These are phyloP conservation scores for Phaeolepiota aurea DNA, from an alignment of 768 basidiomycete species.

Conservation along the genomic window DNA sequence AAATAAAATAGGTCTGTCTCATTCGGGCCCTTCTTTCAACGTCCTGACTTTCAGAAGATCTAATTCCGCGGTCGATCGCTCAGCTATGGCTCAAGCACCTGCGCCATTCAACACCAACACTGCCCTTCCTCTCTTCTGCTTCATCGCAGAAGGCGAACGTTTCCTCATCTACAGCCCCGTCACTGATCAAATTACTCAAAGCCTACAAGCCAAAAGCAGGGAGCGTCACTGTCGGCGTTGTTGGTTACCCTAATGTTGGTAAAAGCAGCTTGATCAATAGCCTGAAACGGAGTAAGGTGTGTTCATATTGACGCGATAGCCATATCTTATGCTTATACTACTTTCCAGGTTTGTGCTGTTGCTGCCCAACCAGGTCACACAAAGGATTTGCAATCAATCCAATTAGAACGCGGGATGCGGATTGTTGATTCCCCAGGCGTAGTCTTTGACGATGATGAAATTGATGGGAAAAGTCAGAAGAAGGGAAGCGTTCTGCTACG, in stretches of 20 bases:
- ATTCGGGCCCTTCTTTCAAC: not conserved
- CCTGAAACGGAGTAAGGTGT: slow-evolving; percentile 73
- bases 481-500: slow-evolving; percentile 67
- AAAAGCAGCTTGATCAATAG: slow-evolving; percentile 95
- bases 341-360: slow-evolving; percentile 73
- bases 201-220: slow-evolving; percentile 68
- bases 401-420: slow-evolving; percentile 86
- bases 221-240: slow-evolving; percentile 81
- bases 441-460: slow-evolving; percentile 75
- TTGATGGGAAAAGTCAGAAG: slow-evolving; percentile 32
- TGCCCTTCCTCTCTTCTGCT: slow-evolving; percentile 81
- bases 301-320: slow-evolving; percentile 8
- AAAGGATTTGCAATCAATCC: slow-evolving; percentile 83
- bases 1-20: slow-evolving; percentile 86
- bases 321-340: not conserved
- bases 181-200: slow-evolving; percentile 76
- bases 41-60: slow-evolving; percentile 39
- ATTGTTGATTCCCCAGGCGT: slow-evolving; percentile 96
- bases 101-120: slow-evolving; percentile 86
- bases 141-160: slow-evolving; percentile 75
- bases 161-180: slow-evolving; percentile 67
- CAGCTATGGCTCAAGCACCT: slow-evolving; percentile 87
- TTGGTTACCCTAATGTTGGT: slow-evolving; percentile 96
- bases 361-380: slow-evolving; percentile 95
- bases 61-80: slow-evolving; percentile 83